Evolutionary conservation across 1,284 basidiomycete genomes (phyloP).

Genomic region (Boletus sp.): DNA sequence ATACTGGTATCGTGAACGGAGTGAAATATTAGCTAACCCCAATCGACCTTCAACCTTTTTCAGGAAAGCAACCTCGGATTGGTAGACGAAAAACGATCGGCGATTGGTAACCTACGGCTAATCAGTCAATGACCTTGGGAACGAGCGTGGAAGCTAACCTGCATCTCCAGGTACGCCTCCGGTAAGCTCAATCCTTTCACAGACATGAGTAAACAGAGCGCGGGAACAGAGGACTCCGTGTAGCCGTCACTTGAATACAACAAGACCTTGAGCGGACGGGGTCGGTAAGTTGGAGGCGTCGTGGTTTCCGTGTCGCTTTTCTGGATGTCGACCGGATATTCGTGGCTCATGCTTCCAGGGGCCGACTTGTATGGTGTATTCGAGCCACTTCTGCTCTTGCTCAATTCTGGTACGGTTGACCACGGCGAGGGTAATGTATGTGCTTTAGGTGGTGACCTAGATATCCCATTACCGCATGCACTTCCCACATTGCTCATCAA

Average conservation of each 20-base stretch:
- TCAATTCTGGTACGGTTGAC: slow-evolving; percentile 25
- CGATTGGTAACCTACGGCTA: slow-evolving; percentile 53
- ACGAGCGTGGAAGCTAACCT: slow-evolving; percentile 31
- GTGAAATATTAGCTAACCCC: slow-evolving; percentile 29
- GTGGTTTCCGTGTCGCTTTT: slow-evolving; percentile 5
- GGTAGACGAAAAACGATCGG: slow-evolving; percentile 89
- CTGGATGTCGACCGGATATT: slow-evolving; percentile 16
- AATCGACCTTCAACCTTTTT: slow-evolving; percentile 64
- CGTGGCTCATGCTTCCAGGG: slow-evolving; percentile 6
- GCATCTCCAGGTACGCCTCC: slow-evolving; percentile 87
- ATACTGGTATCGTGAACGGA: slow-evolving; percentile 26
- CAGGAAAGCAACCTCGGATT: slow-evolving; percentile 74
- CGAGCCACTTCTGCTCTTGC: slow-evolving; percentile 19
- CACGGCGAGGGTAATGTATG: slow-evolving; percentile 18
- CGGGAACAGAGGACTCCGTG: slow-evolving; percentile 89
- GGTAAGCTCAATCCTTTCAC: slow-evolving; percentile 67
- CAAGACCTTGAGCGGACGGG: slow-evolving; percentile 66
- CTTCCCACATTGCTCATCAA: slow-evolving; percentile 10
- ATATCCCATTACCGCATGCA: slow-evolving; percentile 3
- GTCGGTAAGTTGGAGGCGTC: slow-evolving; percentile 22
- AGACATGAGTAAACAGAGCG: slow-evolving; percentile 86
- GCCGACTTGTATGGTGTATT: slow-evolving; percentile 7
- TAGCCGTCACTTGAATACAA: slow-evolving; percentile 79
- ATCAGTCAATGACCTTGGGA: neutral
- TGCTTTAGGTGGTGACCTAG: slow-evolving; percentile 14